Conservation (phyloP, 2,329 filamentous ascomycete species). For the Dactylellina sp. region DNA sequence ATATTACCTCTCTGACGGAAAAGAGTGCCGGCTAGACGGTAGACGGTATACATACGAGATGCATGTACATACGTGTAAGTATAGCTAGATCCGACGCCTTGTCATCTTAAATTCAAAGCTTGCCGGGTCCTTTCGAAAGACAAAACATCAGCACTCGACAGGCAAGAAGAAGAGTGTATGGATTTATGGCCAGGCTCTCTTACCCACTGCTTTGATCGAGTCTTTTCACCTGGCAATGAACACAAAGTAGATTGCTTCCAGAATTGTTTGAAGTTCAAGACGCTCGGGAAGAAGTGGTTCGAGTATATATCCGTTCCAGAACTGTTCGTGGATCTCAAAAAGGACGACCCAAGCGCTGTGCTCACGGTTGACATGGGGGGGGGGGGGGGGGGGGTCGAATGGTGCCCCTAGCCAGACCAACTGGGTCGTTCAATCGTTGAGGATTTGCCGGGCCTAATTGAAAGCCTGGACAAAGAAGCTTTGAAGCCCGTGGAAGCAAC, state of each 20-base stretch:
- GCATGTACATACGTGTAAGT: no score
- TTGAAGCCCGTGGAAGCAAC: slow-evolving; percentile 54
- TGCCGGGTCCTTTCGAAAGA: slow-evolving; percentile 11
- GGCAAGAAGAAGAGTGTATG: slow-evolving; percentile 4
- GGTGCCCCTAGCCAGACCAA: slow-evolving; percentile 13
- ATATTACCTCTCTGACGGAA: no score
- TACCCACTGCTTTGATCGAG: slow-evolving; percentile 7
- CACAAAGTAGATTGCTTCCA: slow-evolving; percentile 9
- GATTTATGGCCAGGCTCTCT: slow-evolving; percentile 1
- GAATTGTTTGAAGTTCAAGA: slow-evolving; percentile 25
- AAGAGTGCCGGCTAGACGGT: no score
- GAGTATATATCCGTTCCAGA: slow-evolving; percentile 7
- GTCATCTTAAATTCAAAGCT: slow-evolving; percentile 1
- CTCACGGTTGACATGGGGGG: slow-evolving; percentile 16
- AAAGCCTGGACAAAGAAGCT: slow-evolving; percentile 10
- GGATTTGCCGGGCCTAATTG: slow-evolving; percentile 11
- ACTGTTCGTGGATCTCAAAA: slow-evolving; percentile 19
- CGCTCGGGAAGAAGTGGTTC: slow-evolving; percentile 15
- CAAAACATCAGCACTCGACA: slow-evolving; percentile 7
- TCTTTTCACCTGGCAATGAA: slow-evolving; percentile 13
- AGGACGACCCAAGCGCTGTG: slow-evolving; percentile 10
- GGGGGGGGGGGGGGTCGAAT: no score
- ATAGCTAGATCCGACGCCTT: neutral
- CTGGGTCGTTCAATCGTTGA: slow-evolving; percentile 10
- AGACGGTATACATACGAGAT: no score